Evolutionary conservation across 2,329 filamentous ascomycete genomes (phyloP).

Genomic region (Plectosphaerella cucumerina): DNA sequence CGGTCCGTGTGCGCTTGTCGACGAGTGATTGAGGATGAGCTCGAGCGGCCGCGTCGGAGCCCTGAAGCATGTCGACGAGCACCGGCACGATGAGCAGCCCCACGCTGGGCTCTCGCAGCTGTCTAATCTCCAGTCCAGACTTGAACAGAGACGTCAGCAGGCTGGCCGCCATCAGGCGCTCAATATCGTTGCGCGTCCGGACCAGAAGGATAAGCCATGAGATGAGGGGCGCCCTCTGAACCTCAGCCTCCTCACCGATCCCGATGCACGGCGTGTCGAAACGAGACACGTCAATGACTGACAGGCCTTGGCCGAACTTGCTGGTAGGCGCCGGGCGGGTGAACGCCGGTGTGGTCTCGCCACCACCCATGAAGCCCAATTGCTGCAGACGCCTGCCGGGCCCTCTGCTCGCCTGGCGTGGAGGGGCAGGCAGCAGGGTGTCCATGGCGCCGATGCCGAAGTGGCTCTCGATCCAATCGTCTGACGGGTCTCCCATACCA

Average conservation of each 20-base stretch:
- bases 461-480: constrained; percentile 39
- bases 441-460: constrained; percentile 54
- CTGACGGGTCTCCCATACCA: constrained; percentile 8
- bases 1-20: constrained; percentile 2
- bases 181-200: constrained; percentile 51
- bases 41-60: neutral
- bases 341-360: constrained; percentile 25
- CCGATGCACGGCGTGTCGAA: constrained; percentile 19
- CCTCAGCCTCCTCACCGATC: neutral
- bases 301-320: constrained; percentile 20
- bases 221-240: constrained; percentile 42
- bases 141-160: constrained; percentile 67
- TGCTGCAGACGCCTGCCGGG: constrained; percentile 47
- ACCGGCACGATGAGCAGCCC: constrained; percentile 67
- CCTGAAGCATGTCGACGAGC: constrained; percentile 52
- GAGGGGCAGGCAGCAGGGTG: constrained; percentile 55
- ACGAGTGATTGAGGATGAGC: neutral
- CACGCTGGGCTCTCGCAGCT: constrained; percentile 56
- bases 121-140: constrained; percentile 60
- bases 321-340: constrained; percentile 10
- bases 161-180: constrained; percentile 64
- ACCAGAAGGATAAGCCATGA: constrained; percentile 68
- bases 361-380: constrained; percentile 37
- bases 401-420: constrained; percentile 27
- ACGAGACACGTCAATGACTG: constrained; percentile 26